Evolutionary conservation across 1,284 basidiomycete genomes (phyloP).

Genomic region (Cryptococcus sp.): DNA sequence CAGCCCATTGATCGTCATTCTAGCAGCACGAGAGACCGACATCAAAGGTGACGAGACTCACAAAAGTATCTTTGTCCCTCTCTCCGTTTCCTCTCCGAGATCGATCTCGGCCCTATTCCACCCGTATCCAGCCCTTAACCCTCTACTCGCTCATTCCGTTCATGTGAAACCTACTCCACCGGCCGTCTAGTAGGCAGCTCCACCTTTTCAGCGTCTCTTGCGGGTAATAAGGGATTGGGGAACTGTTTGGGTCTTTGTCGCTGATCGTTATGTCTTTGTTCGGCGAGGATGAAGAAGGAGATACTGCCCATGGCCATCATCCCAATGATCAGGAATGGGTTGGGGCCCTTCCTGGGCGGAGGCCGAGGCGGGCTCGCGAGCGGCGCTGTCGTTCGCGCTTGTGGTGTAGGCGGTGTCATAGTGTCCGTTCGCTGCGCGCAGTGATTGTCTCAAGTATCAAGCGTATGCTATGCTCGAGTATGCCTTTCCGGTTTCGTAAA

Average conservation of each 20-base stretch:
- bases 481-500: no score
- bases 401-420: neutral
- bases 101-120: neutral
- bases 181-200: conserved; percentile 24
- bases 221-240: conserved; percentile 32
- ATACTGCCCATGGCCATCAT: conserved; percentile 33
- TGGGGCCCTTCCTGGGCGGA: conserved; percentile 38
- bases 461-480: no score
- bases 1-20: no score
- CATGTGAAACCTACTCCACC: conserved; percentile 21
- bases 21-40: no score
- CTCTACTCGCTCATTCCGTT: neutral
- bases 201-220: conserved; percentile 29
- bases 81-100: neutral
- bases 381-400: neutral
- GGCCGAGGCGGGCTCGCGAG: conserved; percentile 7
- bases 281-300: conserved; percentile 38
- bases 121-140: neutral
- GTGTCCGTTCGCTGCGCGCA: neutral
- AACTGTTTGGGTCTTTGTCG: conserved; percentile 19
- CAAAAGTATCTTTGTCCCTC: neutral
- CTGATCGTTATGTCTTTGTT: conserved; percentile 35
- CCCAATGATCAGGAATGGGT: conserved; percentile 43
- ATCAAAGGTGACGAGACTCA: no score
- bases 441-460: neutral